phyloP scores from a whole-genome alignment of 1,139 yeast genomes.

The Geotrichum citri-aurantii region DNA sequence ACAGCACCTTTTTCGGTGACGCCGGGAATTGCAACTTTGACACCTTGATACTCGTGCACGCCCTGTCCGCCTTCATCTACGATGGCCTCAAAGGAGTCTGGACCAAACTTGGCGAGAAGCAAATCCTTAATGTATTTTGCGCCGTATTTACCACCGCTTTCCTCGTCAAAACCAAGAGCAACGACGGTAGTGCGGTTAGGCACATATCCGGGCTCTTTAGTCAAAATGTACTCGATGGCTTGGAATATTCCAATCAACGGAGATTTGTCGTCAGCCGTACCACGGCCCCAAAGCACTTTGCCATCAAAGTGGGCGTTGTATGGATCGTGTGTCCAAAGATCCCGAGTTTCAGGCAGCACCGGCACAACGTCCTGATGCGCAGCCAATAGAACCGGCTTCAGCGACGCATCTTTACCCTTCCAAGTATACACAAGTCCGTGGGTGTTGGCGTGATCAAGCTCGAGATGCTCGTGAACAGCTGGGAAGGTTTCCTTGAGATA shows the following conservation, averaged over 20 bases:
- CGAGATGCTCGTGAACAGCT: conserved; percentile 44
- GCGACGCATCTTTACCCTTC: conserved; percentile 49
- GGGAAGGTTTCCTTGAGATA: conserved; percentile 59
- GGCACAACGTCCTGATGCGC: conserved; percentile 88
- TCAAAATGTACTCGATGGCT: conserved; percentile 42
- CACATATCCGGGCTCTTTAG: conserved; percentile 30
- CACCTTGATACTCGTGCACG: conserved; percentile 40
- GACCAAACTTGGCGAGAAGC: conserved; percentile 49
- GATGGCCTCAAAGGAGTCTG: conserved; percentile 49
- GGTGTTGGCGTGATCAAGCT: conserved; percentile 54
- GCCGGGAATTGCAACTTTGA: conserved; percentile 51
- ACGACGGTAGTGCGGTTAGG: conserved; percentile 54
- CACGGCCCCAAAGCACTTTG: conserved; percentile 54
- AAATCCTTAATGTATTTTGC: conserved; percentile 44
- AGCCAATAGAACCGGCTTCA: conserved; percentile 62
- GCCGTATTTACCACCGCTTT: conserved; percentile 53
- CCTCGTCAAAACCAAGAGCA: conserved; percentile 72
- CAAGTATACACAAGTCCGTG: conserved; percentile 63
- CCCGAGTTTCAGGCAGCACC: conserved; percentile 52
- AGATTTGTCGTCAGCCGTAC: conserved; percentile 59
- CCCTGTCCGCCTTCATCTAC: conserved; percentile 58
- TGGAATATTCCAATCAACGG: conserved; percentile 53
- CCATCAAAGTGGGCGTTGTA: conserved; percentile 67
- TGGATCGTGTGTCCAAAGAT: conserved; percentile 65
- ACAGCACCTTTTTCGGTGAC: conserved; percentile 63